Conservation (phyloP, 1,284 basidiomycete genomes). For the Cryptococcus sp. region DNA sequence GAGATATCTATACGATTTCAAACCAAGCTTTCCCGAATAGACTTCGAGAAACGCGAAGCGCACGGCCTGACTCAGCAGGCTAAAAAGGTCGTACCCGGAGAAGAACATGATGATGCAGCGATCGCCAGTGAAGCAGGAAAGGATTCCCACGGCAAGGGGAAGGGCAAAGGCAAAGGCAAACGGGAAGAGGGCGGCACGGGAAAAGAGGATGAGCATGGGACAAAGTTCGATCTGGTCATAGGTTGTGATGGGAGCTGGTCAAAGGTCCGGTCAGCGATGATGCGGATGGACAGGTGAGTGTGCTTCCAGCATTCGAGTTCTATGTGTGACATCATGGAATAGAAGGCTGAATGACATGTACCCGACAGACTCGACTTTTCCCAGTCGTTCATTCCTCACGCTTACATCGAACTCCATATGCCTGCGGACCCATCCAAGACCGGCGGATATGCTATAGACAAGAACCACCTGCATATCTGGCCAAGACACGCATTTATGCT, state of each 20-base stretch:
- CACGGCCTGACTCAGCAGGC: conserved; percentile 25
- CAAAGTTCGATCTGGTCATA: conserved; percentile 77
- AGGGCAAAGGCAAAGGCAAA: conserved; percentile 13
- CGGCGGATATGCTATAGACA: conserved; percentile 79
- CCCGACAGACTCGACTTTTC: conserved; percentile 80
- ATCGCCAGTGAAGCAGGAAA: conserved; percentile 36
- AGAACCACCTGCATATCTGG: conserved; percentile 98
- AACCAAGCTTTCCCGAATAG: conserved; percentile 80
- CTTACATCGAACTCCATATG: conserved; percentile 95
- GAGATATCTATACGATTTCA: conserved; percentile 74
- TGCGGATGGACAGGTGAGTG: conserved; percentile 79
- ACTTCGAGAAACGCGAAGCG: conserved; percentile 58
- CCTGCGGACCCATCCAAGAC: conserved; percentile 67
- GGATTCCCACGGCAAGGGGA: conserved; percentile 47
- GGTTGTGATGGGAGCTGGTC: conserved; percentile 90
- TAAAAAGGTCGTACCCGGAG: conserved; percentile 25
- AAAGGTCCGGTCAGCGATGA: conserved; percentile 80
- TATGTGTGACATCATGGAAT: not conserved
- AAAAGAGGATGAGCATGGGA: conserved; percentile 54
- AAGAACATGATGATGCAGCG: conserved; percentile 57
- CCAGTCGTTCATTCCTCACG: conserved; percentile 91
- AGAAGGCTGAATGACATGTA: too few species aligned
- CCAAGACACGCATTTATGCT: conserved; percentile 98
- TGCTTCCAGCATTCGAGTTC: not conserved
- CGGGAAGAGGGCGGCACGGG: conserved; percentile 33